A percentile compares a stretch with the other conserved stretches of the same genome.
These are phyloP conservation scores for Butyriboletus loyo DNA, from an alignment of 768 basidiomycete genomes.

Conservation along the genomic window DNA sequence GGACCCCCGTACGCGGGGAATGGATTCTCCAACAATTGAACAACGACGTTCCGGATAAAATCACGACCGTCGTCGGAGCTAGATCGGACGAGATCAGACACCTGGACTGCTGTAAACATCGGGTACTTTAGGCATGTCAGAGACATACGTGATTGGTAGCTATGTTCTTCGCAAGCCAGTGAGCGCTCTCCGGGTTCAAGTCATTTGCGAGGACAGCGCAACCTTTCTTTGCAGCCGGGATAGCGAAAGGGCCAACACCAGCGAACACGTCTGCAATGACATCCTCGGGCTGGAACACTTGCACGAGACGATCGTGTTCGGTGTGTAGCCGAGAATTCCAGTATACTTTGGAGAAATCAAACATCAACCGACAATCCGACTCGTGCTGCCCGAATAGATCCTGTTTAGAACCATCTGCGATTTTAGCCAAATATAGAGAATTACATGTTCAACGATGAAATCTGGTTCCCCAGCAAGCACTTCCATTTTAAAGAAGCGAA, in stretches of 20 bases:
- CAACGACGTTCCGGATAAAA: conserved; percentile 68
- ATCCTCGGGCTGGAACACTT: conserved; percentile 66
- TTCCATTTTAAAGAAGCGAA: conserved; percentile 96
- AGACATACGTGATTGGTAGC: conserved; percentile 67
- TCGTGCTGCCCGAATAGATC: conserved; percentile 55
- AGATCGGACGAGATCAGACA: conserved; percentile 63
- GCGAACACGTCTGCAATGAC: conserved; percentile 94
- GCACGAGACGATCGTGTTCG: conserved; percentile 86
- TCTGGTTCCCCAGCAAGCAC: conserved; percentile 88
- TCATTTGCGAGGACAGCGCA: conserved; percentile 91
- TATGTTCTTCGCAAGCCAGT: conserved; percentile 74
- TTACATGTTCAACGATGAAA: conserved; percentile 82
- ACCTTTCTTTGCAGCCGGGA: conserved; percentile 91
- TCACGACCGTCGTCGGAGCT: conserved; percentile 83
- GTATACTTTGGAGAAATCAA: conserved; percentile 94
- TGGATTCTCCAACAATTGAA: conserved; percentile 56
- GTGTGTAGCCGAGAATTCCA: conserved; percentile 96
- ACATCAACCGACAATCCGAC: conserved; percentile 81
- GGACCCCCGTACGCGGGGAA: conserved; percentile 58
- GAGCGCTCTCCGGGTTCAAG: conserved; percentile 84
- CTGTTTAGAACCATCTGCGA: conserved; percentile 1
- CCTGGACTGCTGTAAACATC: conserved; percentile 37
- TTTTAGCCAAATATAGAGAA: conserved; percentile 22
- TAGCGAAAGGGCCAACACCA: conserved; percentile 93
- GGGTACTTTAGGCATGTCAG: neutral